These are phyloP conservation scores for Brettanomyces bruxellensis DNA, from an alignment of 805 yeast genomes.

Conservation along the genomic window DNA sequence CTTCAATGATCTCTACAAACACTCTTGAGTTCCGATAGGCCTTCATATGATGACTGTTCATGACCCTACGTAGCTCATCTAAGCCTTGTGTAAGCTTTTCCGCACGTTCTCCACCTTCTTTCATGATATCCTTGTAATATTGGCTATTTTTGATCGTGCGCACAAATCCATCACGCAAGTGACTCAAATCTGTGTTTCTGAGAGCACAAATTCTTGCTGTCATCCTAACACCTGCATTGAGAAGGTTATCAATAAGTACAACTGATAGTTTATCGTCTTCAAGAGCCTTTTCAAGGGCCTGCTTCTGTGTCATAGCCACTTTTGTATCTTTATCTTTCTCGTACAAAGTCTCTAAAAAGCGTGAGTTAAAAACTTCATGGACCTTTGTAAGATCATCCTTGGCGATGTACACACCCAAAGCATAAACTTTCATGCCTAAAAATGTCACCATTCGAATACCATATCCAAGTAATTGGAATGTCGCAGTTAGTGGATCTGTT, in stretches of 20 bases:
- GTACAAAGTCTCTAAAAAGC: conserved; percentile 27
- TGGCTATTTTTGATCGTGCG: conserved; percentile 69
- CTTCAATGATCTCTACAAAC: conserved; percentile 41
- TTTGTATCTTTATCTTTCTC: conserved; percentile 6
- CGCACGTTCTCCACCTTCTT: conserved; percentile 26
- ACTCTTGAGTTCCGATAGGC: conserved; percentile 70
- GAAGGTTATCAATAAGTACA: conserved; percentile 43
- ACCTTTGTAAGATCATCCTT: conserved; percentile 40
- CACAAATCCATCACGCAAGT: conserved; percentile 80
- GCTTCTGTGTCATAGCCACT: conserved; percentile 22
- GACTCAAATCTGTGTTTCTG: conserved; percentile 86
- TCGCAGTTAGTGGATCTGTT: conserved; percentile 9
- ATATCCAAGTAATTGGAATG: conserved; percentile 57
- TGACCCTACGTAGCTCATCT: conserved; percentile 53
- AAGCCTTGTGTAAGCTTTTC: conserved; percentile 37
- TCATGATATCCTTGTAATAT: conserved; percentile 38
- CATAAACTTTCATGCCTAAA: conserved; percentile 75
- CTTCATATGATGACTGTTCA: conserved; percentile 45
- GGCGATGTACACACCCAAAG: conserved; percentile 73
- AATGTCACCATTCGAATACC: conserved; percentile 85
- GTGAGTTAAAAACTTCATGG: conserved; percentile 33
- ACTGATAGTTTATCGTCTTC: conserved; percentile 44
- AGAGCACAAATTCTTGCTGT: conserved; percentile 75
- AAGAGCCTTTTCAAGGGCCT: conserved; percentile 34
- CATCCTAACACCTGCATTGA: conserved; percentile 53